Evolutionary conservation across 129 eudicot genomes (phyloP), one percentile per base, ranked within the genome.

Genomic region (Lonicera japonica): DNA sequence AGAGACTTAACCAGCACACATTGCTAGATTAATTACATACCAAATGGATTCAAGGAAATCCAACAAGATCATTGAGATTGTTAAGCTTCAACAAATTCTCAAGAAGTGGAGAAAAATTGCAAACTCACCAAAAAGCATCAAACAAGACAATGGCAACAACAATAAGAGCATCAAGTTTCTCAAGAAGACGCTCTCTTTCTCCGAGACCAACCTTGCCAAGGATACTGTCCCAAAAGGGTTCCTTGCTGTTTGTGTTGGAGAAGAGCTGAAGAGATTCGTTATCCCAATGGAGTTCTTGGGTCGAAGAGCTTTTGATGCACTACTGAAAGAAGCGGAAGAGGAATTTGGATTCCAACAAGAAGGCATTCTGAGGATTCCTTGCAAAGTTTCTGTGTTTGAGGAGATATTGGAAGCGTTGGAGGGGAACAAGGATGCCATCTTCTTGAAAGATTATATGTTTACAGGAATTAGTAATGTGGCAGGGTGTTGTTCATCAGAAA

Each of bases 331-430:
- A 38, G 99, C 96, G 0, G 99, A 94, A 70, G 99, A 87, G 54
- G 99, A 94, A 65, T 94, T 94, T 50, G 99, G 99, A 4, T 94
- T 94, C 73, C 99, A 92, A 21, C 91, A 88, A 70, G 89, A 87
- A 58, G 99, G 99, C 0, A 81, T 88, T 19, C 89, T 94, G 11
- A 78, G 75, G 83, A 78, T 94, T 58, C 99, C 99, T 9, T 94
- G 96, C 25, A 80, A 88, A 16, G 77, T 94, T 36, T 73, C 76
- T 0, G 52, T 94, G 45, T 94, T 94, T 34, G 86, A 85, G 65
- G 78, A 76, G 23, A 75, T 94, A 11, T 69, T 94, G 52, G 80
- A 77, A 58, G 63, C 75, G 76, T 60, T 81, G 79, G 69, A 36
- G 17, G 60, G 17, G 9, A 36, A 65, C 11, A 51, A 64, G 68